Percentiles rank a stretch among this genome's conserved stretches.
These are phyloP conservation scores for Bombardia bombarda DNA, from an alignment of 495 filamentous ascomycete genomes.

Conservation along the genomic window DNA sequence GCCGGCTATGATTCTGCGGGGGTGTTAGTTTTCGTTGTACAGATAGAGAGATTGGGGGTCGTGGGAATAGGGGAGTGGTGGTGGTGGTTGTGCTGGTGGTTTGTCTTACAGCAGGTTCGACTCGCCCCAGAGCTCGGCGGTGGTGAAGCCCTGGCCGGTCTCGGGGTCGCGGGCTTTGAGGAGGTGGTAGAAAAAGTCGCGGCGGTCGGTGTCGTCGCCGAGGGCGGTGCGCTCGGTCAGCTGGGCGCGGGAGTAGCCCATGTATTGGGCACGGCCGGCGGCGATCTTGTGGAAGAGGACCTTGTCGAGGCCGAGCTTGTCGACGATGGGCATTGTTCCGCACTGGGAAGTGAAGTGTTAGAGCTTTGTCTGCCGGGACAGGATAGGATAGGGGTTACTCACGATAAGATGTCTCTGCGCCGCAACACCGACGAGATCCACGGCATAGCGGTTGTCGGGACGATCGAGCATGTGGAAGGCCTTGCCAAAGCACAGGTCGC, in stretches of 20 bases:
- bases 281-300: conserved; percentile 51
- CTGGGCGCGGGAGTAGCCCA: conserved; percentile 48
- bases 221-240: conserved; percentile 45
- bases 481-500: conserved; percentile 62
- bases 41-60: not conserved
- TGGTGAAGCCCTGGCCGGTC: conserved; percentile 56
- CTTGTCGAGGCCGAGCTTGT: conserved; percentile 49
- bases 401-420: conserved; percentile 50
- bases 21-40: not conserved
- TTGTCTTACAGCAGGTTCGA: conserved; percentile 57
- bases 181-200: conserved; percentile 57
- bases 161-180: conserved; percentile 52
- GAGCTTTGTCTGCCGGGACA: not conserved
- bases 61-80: conserved; percentile 31
- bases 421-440: conserved; percentile 48
- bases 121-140: conserved; percentile 62
- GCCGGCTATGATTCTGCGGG: conserved; percentile 43
- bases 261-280: conserved; percentile 42
- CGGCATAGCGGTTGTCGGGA: conserved; percentile 50
- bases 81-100: too few relatives aligned
- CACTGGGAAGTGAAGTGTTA: conserved; percentile 25
- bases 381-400: conserved; percentile 13
- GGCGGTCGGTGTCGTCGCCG: conserved; percentile 51
- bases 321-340: conserved; percentile 46
- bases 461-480: conserved; percentile 61